Percentiles rank a stretch among this genome's conserved stretches.
Evolutionary conservation across 2,329 filamentous ascomycete species (phyloP).

Genomic region (Aspergillus nomiae): DNA sequence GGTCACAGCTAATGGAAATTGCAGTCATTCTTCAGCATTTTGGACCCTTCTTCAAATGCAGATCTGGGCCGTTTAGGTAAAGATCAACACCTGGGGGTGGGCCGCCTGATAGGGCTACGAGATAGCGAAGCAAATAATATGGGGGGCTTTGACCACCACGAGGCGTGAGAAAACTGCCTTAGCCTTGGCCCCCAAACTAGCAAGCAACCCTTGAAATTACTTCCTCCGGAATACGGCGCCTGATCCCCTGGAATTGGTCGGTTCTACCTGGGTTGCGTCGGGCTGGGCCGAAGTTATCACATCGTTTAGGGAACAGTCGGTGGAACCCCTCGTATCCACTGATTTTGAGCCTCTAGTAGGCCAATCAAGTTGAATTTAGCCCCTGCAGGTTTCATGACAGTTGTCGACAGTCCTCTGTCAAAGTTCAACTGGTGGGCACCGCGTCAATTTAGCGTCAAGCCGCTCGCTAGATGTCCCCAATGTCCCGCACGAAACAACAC

Average conservation of each 20-base stretch:
- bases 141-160: neutral
- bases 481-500: neutral
- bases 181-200: too few relatives aligned
- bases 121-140: neutral
- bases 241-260: too few relatives aligned
- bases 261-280: neutral
- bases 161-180: too few relatives aligned
- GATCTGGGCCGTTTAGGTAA: neutral
- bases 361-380: neutral
- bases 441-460: neutral
- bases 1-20: neutral
- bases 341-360: neutral
- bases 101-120: neutral
- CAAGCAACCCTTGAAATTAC: too few relatives aligned
- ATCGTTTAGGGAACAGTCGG: neutral
- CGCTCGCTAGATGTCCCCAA: neutral
- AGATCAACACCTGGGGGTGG: neutral
- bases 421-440: neutral
- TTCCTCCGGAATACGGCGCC: too few relatives aligned
- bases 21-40: neutral
- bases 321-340: neutral
- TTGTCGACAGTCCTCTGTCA: neutral
- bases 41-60: neutral
- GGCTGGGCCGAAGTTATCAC: neutral
- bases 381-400: neutral